phyloP scores from a whole-genome alignment of 345 rosid species.

The Kernera saxatilis region DNA sequence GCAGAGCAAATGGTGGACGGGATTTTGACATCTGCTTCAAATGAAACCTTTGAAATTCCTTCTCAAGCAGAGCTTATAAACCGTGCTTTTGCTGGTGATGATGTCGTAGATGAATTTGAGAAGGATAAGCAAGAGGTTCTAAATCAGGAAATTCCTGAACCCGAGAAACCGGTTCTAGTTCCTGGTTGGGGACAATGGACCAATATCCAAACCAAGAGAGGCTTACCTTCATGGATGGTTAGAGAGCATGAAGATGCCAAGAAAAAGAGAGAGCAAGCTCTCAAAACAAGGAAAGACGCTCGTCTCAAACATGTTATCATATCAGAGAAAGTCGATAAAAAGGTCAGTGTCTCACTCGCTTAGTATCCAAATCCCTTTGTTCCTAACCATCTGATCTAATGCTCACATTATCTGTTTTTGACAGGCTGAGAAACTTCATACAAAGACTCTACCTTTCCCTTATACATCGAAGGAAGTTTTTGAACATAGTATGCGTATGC shows the following conservation, averaged over 20 bases:
- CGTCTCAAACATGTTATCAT: constrained; percentile 69
- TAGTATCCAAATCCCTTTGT: neutral
- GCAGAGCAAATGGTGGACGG: constrained; percentile 80
- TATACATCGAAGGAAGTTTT: constrained; percentile 72
- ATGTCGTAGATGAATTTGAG: constrained; percentile 73
- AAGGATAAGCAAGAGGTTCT: constrained; percentile 63
- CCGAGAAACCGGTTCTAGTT: constrained; percentile 68
- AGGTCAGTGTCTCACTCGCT: constrained; percentile 39
- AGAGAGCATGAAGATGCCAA: constrained; percentile 66
- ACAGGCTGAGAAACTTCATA: constrained; percentile 78
- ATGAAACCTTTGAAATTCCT: constrained; percentile 58
- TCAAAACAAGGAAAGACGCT: constrained; percentile 82
- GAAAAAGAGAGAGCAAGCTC: constrained; percentile 58
- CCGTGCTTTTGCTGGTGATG: constrained; percentile 92
- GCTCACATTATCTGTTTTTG: constrained; percentile 12
- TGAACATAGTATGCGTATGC: constrained; percentile 86
- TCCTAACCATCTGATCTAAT: neutral
- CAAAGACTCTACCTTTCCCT: constrained; percentile 73
- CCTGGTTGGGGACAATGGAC: constrained; percentile 99
- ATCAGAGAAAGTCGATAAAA: constrained; percentile 81
- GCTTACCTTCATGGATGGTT: constrained; percentile 76
- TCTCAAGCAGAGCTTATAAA: constrained; percentile 85
- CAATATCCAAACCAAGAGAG: constrained; percentile 63
- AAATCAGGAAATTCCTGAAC: constrained; percentile 72
- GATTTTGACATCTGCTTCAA: constrained; percentile 46